A percentile compares a stretch with the other conserved stretches of the same genome.
Evolutionary conservation across 169 alveolate genomes (phyloP).

Genomic region (Eimeria brunetti): DNA sequence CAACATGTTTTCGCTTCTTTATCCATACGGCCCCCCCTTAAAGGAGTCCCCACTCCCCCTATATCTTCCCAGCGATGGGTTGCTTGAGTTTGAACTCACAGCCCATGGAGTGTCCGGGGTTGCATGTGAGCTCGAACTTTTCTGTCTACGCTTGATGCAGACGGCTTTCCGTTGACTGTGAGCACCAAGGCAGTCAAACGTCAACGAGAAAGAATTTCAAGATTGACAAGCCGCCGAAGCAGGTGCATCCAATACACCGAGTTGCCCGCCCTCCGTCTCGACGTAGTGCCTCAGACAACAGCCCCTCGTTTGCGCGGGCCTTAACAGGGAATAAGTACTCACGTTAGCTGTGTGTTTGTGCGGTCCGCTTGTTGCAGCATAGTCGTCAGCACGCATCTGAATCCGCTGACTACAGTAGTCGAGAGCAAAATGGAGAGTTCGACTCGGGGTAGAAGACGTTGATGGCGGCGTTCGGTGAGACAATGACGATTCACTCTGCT

Average conservation of each 20-base stretch:
- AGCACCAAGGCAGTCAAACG: conserved; percentile 68
- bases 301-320: no score
- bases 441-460: neutral
- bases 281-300: no score
- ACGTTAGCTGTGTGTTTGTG: neutral
- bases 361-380: conserved; percentile 37
- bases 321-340: no score
- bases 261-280: neutral
- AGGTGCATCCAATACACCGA: neutral
- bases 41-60: no score
- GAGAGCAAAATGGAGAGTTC: conserved; percentile 10
- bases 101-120: neutral
- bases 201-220: conserved; percentile 22
- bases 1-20: no score
- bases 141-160: conserved; percentile 9
- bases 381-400: conserved; percentile 10
- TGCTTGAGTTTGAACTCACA: no score
- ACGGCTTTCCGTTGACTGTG: conserved; percentile 76
- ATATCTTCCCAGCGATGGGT: no score
- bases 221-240: conserved; percentile 48
- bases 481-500: neutral
- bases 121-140: neutral
- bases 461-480: neutral
- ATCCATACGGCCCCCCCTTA: no score
- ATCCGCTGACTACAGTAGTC: conserved; percentile 11